Evolutionary conservation across 441 rosid genomes (phyloP).

Genomic region (Capsella rubella): DNA sequence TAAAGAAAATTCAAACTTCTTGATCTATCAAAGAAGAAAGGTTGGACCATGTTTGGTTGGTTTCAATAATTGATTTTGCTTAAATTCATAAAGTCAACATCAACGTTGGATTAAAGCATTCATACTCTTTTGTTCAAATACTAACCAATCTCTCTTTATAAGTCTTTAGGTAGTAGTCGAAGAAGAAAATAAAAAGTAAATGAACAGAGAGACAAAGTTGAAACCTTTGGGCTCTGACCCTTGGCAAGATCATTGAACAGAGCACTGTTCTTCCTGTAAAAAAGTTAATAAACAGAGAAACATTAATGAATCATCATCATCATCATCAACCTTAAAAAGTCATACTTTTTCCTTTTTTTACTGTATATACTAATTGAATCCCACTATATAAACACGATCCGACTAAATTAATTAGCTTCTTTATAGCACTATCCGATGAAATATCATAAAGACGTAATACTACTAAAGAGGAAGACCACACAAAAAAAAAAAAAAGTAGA

Average conservation of each 20-base stretch:
- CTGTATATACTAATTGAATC: constrained; percentile 18
- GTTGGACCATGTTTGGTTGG: neutral
- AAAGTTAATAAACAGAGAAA: no score
- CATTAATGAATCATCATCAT: no score
- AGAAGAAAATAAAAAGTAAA: neutral
- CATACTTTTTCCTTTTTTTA: neutral
- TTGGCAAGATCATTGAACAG: constrained; percentile 68
- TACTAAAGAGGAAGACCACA: no score
- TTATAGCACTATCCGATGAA: constrained; percentile 16
- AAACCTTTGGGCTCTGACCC: constrained; percentile 89
- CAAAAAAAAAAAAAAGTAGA: neutral
- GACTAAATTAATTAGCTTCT: constrained; percentile 8
- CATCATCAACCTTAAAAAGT: no score
- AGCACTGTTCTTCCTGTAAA: constrained; percentile 65
- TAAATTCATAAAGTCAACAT: constrained; percentile 35
- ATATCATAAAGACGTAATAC: neutral
- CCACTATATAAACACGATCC: neutral
- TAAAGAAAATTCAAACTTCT: no score
- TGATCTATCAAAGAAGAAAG: constrained; percentile 3
- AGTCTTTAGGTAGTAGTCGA: constrained; percentile 14
- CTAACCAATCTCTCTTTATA: neutral
- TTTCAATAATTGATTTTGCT: constrained; percentile 1
- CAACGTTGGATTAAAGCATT: constrained; percentile 16
- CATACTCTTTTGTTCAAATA: constrained; percentile 10
- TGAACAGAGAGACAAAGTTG: neutral